Percentiles rank a stretch among this genome's conserved stretches.
Evolutionary conservation across 2,329 filamentous ascomycete genomes (phyloP).

Genomic region (Lasiodiplodia hormozganensis): DNA sequence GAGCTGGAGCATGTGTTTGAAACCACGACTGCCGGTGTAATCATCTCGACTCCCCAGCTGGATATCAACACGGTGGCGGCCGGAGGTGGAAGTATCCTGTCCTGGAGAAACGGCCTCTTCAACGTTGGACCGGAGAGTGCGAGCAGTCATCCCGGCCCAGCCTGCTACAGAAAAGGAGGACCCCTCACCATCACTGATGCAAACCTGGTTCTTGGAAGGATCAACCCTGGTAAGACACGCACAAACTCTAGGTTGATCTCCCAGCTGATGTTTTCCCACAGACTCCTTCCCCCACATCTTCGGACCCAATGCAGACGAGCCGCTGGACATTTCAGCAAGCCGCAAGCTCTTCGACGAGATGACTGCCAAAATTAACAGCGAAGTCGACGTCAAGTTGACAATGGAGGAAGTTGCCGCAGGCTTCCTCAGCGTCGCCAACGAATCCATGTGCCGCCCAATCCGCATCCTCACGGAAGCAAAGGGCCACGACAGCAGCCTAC

Average conservation of each 20-base stretch:
- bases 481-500: constrained; percentile 34
- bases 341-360: constrained; percentile 48
- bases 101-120: constrained; percentile 88
- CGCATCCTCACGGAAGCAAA: constrained; percentile 38
- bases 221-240: constrained; percentile 31
- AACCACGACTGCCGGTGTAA: constrained; percentile 41
- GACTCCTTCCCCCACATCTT: constrained; percentile 45
- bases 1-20: constrained; percentile 42
- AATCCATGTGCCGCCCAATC: constrained; percentile 40
- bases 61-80: constrained; percentile 49
- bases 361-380: constrained; percentile 34
- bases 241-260: no score
- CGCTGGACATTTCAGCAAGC: constrained; percentile 52
- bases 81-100: constrained; percentile 78
- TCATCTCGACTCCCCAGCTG: constrained; percentile 41
- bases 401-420: constrained; percentile 37
- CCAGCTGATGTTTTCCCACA: constrained; percentile 30
- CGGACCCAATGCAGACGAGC: constrained; percentile 40
- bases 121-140: constrained; percentile 75
- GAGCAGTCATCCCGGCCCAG: constrained; percentile 47
- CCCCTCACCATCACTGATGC: constrained; percentile 45
- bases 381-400: constrained; percentile 38
- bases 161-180: constrained; percentile 45
- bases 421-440: constrained; percentile 39
- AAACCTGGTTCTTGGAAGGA: constrained; percentile 42